A percentile compares a stretch with the other conserved stretches of the same genome.
Conservation (phyloP, 371 early-diverging fungal species). For the Mortierella sp. region DNA sequence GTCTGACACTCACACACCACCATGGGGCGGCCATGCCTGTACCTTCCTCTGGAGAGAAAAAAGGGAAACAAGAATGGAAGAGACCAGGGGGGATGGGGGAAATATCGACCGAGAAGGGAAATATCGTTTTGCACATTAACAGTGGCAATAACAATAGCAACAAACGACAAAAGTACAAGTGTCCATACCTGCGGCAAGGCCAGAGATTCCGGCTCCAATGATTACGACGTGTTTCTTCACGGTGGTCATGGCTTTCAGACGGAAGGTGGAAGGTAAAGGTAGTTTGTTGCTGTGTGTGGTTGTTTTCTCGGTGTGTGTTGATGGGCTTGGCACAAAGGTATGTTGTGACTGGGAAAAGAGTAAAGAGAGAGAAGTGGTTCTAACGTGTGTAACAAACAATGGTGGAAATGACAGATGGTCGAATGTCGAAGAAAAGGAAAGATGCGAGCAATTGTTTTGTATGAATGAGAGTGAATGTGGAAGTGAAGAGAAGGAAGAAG, state of each 20-base stretch:
- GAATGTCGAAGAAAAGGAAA: too few species aligned
- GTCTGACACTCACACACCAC: conserved; percentile 17
- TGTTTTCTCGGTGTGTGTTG: background rate
- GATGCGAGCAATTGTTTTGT: background rate
- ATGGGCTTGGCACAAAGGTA: background rate
- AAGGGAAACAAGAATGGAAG: conserved; percentile 15
- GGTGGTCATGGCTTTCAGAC: conserved; percentile 24
- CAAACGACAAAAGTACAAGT: background rate
- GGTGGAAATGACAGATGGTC: background rate
- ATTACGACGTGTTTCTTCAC: conserved; percentile 49
- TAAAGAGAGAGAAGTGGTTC: background rate
- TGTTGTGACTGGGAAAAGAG: conserved; percentile 4
- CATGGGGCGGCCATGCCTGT: conserved; percentile 19
- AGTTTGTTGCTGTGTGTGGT: background rate
- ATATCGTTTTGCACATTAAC: background rate
- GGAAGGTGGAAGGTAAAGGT: background rate
- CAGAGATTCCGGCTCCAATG: conserved; percentile 60
- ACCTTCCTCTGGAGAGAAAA: conserved; percentile 16
- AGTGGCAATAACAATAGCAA: background rate
- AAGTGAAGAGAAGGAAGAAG: background rate
- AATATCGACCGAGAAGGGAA: conserved; percentile 9
- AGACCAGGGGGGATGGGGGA: conserved; percentile 16
- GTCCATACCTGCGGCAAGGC: conserved; percentile 56
- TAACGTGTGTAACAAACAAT: conserved; percentile 13
- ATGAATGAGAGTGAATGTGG: background rate